A percentile compares a stretch with the other conserved stretches of the same genome.
phyloP scores from a whole-genome alignment of 371 early-diverging fungal species.

The Gilbertella persicaria region DNA sequence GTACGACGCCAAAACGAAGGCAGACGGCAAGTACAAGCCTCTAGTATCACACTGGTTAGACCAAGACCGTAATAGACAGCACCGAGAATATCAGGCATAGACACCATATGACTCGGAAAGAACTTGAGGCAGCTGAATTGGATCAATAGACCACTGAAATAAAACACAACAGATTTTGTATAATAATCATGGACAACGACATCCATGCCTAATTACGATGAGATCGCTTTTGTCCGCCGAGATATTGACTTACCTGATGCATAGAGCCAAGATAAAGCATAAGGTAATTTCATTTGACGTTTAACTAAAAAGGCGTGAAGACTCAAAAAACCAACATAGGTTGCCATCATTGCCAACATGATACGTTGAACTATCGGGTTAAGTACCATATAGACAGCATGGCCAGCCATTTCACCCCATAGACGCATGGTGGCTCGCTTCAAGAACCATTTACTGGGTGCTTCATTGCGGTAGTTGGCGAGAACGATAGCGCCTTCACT shows the following conservation, averaged over 20 bases:
- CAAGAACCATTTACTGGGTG: slow-evolving; percentile 24
- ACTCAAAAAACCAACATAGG: slow-evolving; percentile 6
- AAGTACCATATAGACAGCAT: slow-evolving; percentile 23
- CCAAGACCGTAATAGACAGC: slow-evolving; percentile 25
- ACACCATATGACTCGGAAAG: slow-evolving; percentile 4
- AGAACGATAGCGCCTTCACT: not conserved
- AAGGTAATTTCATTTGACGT: slow-evolving; percentile 29
- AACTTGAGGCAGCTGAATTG: slow-evolving; percentile 16
- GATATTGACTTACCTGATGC: not conserved
- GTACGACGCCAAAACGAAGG: slow-evolving; percentile 3
- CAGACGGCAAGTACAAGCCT: slow-evolving; percentile 22
- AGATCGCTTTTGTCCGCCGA: not conserved
- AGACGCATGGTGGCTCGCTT: slow-evolving; percentile 11
- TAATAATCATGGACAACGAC: slow-evolving; percentile 19
- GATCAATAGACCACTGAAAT: slow-evolving; percentile 19
- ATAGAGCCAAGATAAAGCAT: slow-evolving; percentile 14
- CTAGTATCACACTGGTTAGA: slow-evolving; percentile 20
- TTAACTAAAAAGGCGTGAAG: slow-evolving; percentile 23
- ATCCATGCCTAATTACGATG: slow-evolving; percentile 9
- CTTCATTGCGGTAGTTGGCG: not conserved
- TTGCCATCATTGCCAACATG: slow-evolving; percentile 5
- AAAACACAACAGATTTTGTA: slow-evolving; percentile 23
- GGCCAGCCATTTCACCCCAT: slow-evolving; percentile 33
- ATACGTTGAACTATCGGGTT: slow-evolving; percentile 26
- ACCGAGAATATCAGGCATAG: slow-evolving; percentile 33